Evolutionary conservation across 2,329 filamentous ascomycete genomes (phyloP), one percentile per base, ranked within the genome.

Genomic region (Verruconis gallopava): DNA sequence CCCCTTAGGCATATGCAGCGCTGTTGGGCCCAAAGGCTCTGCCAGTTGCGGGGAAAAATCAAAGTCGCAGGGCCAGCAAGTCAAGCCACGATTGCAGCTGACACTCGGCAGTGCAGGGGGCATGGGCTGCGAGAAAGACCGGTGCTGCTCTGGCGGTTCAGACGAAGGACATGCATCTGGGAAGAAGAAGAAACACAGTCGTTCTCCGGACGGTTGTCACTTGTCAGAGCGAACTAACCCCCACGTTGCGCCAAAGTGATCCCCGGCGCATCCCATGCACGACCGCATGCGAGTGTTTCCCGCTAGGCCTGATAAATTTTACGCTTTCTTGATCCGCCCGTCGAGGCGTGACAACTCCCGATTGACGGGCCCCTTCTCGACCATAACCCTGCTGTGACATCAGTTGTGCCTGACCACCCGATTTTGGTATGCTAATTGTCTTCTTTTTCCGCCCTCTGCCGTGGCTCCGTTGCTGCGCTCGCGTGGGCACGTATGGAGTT

Each of bases 351-450:
- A 40, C 14, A 5, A n/a, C 35, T 37, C 35, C 41, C 21, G 41
- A 38, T 43, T 43, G 41, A 30, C 33, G n/a, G 41, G 21, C 15
- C 20, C 25, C 34, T 36, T 36, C 34, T 36, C n/a, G 9, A 37
- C 34, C 34, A 9, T 11, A 9, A 4, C 40, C 40, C 19, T 42
- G 33, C 14, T 38, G 37, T 44, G 42, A 41, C 42, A 40, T 44
- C 42, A 44, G 41, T 41, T 30, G 42, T 44, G 42, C 42, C 42
- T 44, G 42, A 18, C 21, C 25, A 21, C 36, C 13, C 19, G 17
- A 44, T 44, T 36, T 30, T 44, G 22, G 25, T 41, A 35, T 39
- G 42, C 37, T 41, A 41, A 21, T 42, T 41, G 37, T 25, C 25
- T 30, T 40, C 34, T 35, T 35, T 40, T 41, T 34, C 42, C 37